Conservation (phyloP, 1,284 basidiomycete genomes). For the Coniferiporia sulphurascens region DNA sequence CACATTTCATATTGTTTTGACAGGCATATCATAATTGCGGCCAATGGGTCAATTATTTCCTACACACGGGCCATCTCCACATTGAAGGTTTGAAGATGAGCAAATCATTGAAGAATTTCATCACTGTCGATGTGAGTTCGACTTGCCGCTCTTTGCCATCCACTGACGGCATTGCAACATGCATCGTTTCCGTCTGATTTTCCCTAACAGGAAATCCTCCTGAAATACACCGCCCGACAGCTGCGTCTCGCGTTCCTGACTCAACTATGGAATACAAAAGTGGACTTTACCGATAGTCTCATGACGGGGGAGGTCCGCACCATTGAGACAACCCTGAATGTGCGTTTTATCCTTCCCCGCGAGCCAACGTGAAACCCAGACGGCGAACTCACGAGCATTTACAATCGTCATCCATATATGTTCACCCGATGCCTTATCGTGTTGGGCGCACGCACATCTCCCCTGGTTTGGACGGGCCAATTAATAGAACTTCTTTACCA, state of each 20-base stretch:
- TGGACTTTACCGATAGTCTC: conserved; percentile 91
- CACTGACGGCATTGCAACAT: neutral
- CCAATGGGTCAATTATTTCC: conserved; percentile 98
- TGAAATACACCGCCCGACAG: conserved; percentile 83
- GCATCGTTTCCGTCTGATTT: neutral
- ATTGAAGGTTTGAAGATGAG: conserved; percentile 99
- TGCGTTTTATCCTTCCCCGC: conserved; percentile 34
- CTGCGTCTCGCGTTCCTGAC: conserved; percentile 92
- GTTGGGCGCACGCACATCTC: conserved; percentile 12
- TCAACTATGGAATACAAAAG: conserved; percentile 87
- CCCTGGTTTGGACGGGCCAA: conserved; percentile 6
- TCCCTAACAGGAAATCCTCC: conserved; percentile 75
- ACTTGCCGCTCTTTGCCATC: neutral
- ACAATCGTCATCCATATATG: neutral
- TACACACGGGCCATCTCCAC: conserved; percentile 97
- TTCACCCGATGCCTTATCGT: conserved; percentile 10
- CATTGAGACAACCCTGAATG: conserved; percentile 85
- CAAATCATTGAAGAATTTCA: conserved; percentile 99
- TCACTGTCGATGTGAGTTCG: conserved; percentile 85
- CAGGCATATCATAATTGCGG: conserved; percentile 89
- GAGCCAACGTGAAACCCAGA: conserved; percentile 1
- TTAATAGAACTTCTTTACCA: conserved; percentile 89
- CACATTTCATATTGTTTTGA: neutral
- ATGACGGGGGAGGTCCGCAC: conserved; percentile 87
- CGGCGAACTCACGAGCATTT: conserved; percentile 11